These are phyloP conservation scores for Eucalyptus curtisii DNA, from an alignment of 345 rosid genomes.

Conservation along the genomic window DNA sequence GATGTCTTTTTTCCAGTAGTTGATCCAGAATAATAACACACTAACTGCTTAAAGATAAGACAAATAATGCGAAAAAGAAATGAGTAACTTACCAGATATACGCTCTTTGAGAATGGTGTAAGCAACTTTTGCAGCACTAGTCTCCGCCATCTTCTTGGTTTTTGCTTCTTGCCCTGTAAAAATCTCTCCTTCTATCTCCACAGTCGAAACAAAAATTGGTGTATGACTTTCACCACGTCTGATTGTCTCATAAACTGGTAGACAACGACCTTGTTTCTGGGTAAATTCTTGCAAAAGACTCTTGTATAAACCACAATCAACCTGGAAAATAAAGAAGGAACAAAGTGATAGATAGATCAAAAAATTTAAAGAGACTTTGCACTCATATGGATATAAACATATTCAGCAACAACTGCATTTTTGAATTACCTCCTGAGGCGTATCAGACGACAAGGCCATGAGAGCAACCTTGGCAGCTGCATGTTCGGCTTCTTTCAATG, in stretches of 20 bases:
- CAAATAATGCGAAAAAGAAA: not conserved
- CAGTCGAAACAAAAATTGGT: constrained; percentile 21
- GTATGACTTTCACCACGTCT: constrained; percentile 5
- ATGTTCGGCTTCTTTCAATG: constrained; percentile 25
- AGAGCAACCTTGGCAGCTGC: constrained; percentile 32
- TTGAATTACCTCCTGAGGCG: constrained; percentile 14
- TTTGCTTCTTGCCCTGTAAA: constrained; percentile 12
- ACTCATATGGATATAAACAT: not conserved
- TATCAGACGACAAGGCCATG: not conserved
- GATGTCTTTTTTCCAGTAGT: not conserved
- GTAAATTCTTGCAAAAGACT: constrained; percentile 29
- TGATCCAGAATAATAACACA: not conserved
- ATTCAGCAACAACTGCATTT: not conserved
- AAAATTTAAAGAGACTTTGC: not conserved
- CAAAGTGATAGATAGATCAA: not conserved
- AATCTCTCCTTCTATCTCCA: constrained; percentile 9
- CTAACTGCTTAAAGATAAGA: not conserved
- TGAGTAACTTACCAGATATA: not conserved
- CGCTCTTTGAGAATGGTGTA: constrained; percentile 9
- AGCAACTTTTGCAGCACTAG: constrained; percentile 30
- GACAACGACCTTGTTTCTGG: constrained; percentile 10
- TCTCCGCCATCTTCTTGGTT: constrained; percentile 34
- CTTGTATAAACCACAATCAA: constrained; percentile 17
- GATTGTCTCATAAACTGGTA: constrained; percentile 12
- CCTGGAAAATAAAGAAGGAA: constrained; percentile 2